These are phyloP conservation scores for Epichloe sylvatica DNA, from an alignment of 2,329 filamentous ascomycete species.

Conservation along the genomic window DNA sequence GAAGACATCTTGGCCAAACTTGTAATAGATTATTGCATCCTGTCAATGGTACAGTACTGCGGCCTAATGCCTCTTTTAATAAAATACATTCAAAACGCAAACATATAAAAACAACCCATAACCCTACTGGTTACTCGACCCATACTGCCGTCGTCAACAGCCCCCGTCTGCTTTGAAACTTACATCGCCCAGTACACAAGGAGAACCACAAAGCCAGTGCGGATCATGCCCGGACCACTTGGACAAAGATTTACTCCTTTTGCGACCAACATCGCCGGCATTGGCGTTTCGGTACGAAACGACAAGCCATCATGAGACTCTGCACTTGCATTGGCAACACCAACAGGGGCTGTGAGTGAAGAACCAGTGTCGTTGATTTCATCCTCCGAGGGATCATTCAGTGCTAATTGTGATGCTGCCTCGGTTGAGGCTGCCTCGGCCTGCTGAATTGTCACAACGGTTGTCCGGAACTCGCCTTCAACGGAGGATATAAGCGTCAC, in stretches of 20 bases:
- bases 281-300: not conserved
- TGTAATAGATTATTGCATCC: conserved; percentile 5
- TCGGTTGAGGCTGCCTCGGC: not conserved
- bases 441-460: conserved; percentile 6
- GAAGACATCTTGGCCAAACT: not conserved
- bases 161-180: not conserved
- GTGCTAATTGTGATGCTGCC: not conserved
- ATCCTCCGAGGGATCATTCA: not conserved
- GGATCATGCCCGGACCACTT: not conserved
- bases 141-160: not conserved
- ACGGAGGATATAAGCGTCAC: conserved; percentile 14
- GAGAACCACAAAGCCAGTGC: not conserved
- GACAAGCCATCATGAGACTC: not conserved
- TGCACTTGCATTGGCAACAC: not conserved
- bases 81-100: conserved; percentile 7
- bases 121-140: not conserved
- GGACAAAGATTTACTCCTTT: not conserved
- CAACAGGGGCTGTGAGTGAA: not conserved
- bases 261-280: conserved; percentile 2
- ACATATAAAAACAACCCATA: conserved; percentile 5
- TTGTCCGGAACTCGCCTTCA: conserved; percentile 10
- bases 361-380: not conserved
- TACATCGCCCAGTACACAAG: not conserved
- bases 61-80: conserved; percentile 4
- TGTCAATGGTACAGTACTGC: conserved; percentile 1